Conservation (phyloP, 352 stramenopile genomes). For the Poterioochromonas sp. region DNA sequence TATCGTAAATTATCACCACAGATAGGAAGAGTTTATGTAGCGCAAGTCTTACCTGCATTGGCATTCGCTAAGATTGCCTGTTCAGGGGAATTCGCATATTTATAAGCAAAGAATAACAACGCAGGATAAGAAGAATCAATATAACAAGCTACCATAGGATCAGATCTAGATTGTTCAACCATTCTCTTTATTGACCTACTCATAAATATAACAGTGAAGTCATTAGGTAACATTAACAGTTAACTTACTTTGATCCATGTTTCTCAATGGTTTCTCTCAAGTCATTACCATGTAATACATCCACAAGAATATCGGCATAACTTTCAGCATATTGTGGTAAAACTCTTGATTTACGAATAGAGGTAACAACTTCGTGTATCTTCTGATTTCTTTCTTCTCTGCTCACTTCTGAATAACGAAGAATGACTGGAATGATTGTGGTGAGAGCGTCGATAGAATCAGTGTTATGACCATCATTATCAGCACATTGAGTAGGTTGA, state of each 20-base stretch:
- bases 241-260: not conserved
- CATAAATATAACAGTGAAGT: not conserved
- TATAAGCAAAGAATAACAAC: slow-evolving; percentile 55
- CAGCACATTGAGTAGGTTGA: slow-evolving; percentile 54
- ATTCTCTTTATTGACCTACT: not conserved
- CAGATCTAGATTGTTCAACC: slow-evolving; percentile 33
- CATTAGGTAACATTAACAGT: too few relatives aligned
- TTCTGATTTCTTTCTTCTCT: slow-evolving; percentile 22
- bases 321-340: slow-evolving; percentile 24
- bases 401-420: not conserved
- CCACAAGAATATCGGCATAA: slow-evolving; percentile 47
- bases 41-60: too few relatives aligned
- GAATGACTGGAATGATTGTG: slow-evolving; percentile 33
- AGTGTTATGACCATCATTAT: slow-evolving; percentile 68
- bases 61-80: slow-evolving; percentile 56
- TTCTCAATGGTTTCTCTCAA: slow-evolving; percentile 35
- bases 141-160: slow-evolving; percentile 62
- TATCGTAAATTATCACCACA: too few relatives aligned
- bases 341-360: slow-evolving; percentile 29
- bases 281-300: slow-evolving; percentile 47
- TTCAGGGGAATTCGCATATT: slow-evolving; percentile 50
- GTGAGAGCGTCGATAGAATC: slow-evolving; percentile 59
- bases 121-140: slow-evolving; percentile 52
- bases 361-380: slow-evolving; percentile 31
- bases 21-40: too few relatives aligned